Conservation (phyloP, 345 rosid species). For the Salix koriyanagi region DNA sequence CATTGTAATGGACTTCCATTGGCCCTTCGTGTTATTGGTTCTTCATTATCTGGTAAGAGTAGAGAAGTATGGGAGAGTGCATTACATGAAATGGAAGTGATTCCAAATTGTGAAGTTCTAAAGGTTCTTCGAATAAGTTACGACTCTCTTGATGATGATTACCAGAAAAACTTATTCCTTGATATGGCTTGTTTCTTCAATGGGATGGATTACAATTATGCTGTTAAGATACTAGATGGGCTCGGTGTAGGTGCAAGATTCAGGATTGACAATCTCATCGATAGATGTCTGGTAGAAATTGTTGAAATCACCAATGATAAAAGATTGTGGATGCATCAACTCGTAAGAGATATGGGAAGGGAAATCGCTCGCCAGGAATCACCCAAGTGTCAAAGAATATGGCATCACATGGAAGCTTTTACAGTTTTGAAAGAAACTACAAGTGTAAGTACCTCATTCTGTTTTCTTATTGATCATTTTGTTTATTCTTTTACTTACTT, state of each 20-base stretch:
- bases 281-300: neutral
- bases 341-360: neutral
- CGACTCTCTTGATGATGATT: neutral
- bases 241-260: neutral
- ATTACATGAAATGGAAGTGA: neutral
- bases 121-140: neutral
- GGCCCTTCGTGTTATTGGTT: neutral
- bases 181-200: neutral
- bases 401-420: neutral
- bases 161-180: neutral
- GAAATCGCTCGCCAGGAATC: neutral
- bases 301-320: neutral
- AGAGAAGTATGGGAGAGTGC: constrained; percentile 16
- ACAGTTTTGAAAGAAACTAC: neutral
- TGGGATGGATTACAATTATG: neutral
- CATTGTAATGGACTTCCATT: neutral
- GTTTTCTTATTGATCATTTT: neutral
- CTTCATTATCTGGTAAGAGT: neutral
- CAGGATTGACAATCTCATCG: neutral
- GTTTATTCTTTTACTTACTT: too few relatives aligned
- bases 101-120: neutral
- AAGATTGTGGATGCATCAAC: neutral
- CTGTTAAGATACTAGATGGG: neutral
- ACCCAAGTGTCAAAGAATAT: neutral
- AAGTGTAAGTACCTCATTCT: neutral